A percentile compares a stretch with the other conserved stretches of the same genome.
Evolutionary conservation across 106 monocot genomes (phyloP).

Genomic region (Allium sativum): DNA sequence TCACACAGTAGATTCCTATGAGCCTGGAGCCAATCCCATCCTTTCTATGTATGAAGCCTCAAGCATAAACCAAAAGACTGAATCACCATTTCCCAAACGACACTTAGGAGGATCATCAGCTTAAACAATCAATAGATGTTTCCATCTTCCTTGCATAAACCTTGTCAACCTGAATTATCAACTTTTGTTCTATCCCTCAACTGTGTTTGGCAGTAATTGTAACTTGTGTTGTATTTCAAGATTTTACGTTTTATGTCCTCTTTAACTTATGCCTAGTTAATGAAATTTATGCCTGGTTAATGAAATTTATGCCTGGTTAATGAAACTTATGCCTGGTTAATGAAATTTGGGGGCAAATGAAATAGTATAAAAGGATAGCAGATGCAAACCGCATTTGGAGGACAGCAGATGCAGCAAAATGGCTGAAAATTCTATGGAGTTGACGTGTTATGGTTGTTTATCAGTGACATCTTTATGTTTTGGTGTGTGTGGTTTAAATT

Average conservation of each 20-base stretch:
- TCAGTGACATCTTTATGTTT: no score
- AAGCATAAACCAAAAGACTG: conserved; percentile 71
- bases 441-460: no score
- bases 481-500: no score
- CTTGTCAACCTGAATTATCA: neutral
- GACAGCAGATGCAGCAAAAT: no score
- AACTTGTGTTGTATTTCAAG: conserved; percentile 8
- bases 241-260: neutral
- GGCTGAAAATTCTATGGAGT: no score
- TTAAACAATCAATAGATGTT: conserved; percentile 4
- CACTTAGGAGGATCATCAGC: conserved; percentile 24
- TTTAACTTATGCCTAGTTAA: no score
- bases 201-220: conserved; percentile 22
- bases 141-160: conserved; percentile 8
- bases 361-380: no score
- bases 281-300: no score
- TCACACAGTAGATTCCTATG: conserved; percentile 61
- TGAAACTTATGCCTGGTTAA: no score
- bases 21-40: conserved; percentile 73
- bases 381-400: no score
- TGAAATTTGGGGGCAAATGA: no score
- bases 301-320: no score
- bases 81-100: conserved; percentile 37
- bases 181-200: conserved; percentile 14
- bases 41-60: conserved; percentile 64